Conservation (phyloP, 164 flowering plant species). For the Santalum album region DNA sequence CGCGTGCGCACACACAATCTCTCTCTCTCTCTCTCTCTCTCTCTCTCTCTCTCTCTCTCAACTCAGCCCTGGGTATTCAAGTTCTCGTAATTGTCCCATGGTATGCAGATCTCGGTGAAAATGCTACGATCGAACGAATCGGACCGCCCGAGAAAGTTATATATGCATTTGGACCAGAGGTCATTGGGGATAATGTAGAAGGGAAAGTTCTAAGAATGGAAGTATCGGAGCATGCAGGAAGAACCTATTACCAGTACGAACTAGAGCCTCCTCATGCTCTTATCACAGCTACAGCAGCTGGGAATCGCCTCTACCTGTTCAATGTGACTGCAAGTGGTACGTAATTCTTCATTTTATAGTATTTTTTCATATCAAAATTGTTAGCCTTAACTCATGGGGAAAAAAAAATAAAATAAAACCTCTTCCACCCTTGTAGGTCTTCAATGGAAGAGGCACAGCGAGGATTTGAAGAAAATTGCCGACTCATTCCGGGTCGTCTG, state of each 20-base stretch:
- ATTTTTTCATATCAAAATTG: neutral
- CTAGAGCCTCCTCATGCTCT: conserved; percentile 86
- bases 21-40: too few species aligned
- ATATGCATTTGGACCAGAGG: conserved; percentile 94
- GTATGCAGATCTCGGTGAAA: conserved; percentile 52
- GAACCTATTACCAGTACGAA: conserved; percentile 80
- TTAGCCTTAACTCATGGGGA: too few species aligned
- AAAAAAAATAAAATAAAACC: too few species aligned
- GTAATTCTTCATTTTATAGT: neutral
- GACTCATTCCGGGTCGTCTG: conserved; percentile 77
- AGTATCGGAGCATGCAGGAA: conserved; percentile 58
- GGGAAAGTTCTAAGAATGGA: conserved; percentile 59
- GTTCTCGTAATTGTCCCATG: too few species aligned
- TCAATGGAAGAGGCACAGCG: conserved; percentile 87
- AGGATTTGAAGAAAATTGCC: conserved; percentile 66
- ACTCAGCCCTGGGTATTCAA: too few species aligned
- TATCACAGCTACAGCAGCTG: conserved; percentile 97
- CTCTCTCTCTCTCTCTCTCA: too few species aligned
- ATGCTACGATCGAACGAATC: conserved; percentile 62
- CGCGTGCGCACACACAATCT: too few species aligned
- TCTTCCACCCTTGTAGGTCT: conserved; percentile 50
- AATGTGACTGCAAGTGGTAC: conserved; percentile 69
- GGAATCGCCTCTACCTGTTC: conserved; percentile 86
- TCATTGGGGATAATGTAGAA: conserved; percentile 87
- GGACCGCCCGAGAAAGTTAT: conserved; percentile 92